Base-by-base conservation (phyloP, 2,329 filamentous ascomycete genomes). In the Aureobasidium sp. region DNA sequence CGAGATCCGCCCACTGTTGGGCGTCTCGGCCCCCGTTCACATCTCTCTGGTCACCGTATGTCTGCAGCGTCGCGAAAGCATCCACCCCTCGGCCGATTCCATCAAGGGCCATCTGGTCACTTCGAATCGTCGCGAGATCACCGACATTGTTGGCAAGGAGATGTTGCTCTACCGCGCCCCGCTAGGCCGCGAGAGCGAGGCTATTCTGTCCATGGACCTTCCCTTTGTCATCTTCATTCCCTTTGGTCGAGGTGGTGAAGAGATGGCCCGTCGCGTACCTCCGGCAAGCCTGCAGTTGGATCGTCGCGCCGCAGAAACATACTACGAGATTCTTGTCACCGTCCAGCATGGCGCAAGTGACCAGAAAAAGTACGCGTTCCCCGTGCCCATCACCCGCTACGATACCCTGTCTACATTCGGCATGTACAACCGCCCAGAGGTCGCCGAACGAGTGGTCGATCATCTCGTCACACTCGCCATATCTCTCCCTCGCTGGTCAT, bases 171-270 rank as follows among this genome's bases (percentile, higher is more conserved):
- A 91, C 68, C 83, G 90, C 60, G 95, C 90, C 70, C 79, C 86
- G 1, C 79, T 86, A 2, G 90, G 90, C 41, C 86, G 83, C 67
- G 89, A 95, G 65, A 84, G 85, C 41, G 93, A 97, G 67, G 88
- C 81, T 63, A 86, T 98, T 55, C 84, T 96, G 58, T 85, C 86
- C 61, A 97, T 98, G 93, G 93, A 98, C 69, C 75, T 98, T 16
- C 93, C 93, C 1, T 98, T 98, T 67, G 88, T 97, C 37, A 81
- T 98, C 55, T 97, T 97, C 70, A 96, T 98, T 66, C 93, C 93
- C 2, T 97, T 90, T 66, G 91, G 91, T 34, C 82, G 90, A 61
- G 88, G 89, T 44, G 90, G 90, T 53, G 88, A 94, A 68, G 93
- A 97, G 71, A 84, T 86, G 22, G 93, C 90, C 61, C 78, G 90